Evolutionary conservation across 768 basidiomycete species (phyloP), one percentile per base, ranked within the genome.

Genomic region (Lentinula detonsa): DNA sequence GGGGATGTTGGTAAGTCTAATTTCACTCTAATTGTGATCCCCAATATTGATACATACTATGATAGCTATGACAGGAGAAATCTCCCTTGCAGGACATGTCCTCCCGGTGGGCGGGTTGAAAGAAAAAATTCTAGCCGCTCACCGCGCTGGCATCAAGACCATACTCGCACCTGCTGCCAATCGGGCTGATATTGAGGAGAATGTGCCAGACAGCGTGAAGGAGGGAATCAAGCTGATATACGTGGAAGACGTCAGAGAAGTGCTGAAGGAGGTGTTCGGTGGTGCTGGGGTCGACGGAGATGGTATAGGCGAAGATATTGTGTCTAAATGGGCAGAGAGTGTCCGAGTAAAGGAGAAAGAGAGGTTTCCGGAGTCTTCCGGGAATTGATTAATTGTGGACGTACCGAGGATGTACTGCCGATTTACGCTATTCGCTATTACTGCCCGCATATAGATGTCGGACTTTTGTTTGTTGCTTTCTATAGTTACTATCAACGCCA

Each of bases 41-140:
- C 11, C 9, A 42, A 46, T 49, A 35, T 58, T 57, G 21, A 52
- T 51, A 11, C 33, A 37, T 13, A 56, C 3, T 31, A 59, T 35
- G 56, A 0, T 62, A 94, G 95, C 97, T 5, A 95, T 98, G 94
- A 98, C 97, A 0, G 97, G 97, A 15, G 97, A 99, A 73, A 94
- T 99, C 60, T 94, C 95, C 1, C 85, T 99, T 15, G 89, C 95
- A 0, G 97, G 97, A 0, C 94, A 97, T 73, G 96, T 99, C 8
- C 81, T 97, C 1, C 93, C 96, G 2, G 96, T 99, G 9, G 96
- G 96, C 7, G 96, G 96, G 0, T 75, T 98, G 64, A 98, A 97
- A 77, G 92, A 93, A 76, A 95, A 97, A 80, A 94, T 96, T 63
- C 83, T 98, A 1, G 96, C 96, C 1, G 96, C 97, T 0, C 97